These are phyloP conservation scores for Plenodomus tracheiphilus DNA, from an alignment of 2,329 filamentous ascomycete genomes.

Conservation along the genomic window DNA sequence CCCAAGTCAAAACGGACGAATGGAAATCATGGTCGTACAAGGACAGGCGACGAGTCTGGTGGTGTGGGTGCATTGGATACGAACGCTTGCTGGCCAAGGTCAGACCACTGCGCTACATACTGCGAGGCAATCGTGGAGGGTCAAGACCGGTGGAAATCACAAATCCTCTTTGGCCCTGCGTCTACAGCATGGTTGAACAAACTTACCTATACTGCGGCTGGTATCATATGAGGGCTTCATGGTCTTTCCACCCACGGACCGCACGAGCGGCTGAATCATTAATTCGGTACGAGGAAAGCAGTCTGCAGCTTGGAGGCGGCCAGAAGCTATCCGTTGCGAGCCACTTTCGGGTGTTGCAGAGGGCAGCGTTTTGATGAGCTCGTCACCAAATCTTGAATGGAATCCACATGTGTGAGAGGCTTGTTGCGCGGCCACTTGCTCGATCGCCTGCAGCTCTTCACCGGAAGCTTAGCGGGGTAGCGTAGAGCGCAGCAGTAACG, in stretches of 20 bases:
- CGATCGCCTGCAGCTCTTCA: constrained; percentile 27
- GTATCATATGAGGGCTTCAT: too few relatives aligned
- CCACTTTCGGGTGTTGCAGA: neutral
- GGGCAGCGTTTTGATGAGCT: neutral
- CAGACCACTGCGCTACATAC: constrained; percentile 8
- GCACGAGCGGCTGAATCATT: too few relatives aligned
- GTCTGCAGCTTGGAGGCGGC: neutral
- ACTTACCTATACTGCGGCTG: too few relatives aligned
- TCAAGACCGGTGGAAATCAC: neutral
- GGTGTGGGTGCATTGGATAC: constrained; percentile 21
- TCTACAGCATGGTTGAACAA: too few relatives aligned
- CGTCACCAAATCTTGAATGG: neutral
- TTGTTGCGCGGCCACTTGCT: constrained; percentile 12
- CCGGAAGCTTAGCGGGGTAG: constrained; percentile 27
- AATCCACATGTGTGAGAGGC: neutral
- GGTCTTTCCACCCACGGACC: too few relatives aligned
- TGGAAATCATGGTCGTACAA: constrained; percentile 6
- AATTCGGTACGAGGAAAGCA: neutral
- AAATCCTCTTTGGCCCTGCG: too few relatives aligned
- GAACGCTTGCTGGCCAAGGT: constrained; percentile 1
- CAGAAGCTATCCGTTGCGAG: neutral
- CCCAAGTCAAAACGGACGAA: neutral
- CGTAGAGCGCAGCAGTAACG: constrained; percentile 14
- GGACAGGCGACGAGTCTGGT: constrained; percentile 6
- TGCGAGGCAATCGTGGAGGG: neutral